Percentiles rank a stretch among this genome's conserved stretches.
Evolutionary conservation across 805 yeast species (phyloP).

Genomic region (Myxozyma mucilagina): DNA sequence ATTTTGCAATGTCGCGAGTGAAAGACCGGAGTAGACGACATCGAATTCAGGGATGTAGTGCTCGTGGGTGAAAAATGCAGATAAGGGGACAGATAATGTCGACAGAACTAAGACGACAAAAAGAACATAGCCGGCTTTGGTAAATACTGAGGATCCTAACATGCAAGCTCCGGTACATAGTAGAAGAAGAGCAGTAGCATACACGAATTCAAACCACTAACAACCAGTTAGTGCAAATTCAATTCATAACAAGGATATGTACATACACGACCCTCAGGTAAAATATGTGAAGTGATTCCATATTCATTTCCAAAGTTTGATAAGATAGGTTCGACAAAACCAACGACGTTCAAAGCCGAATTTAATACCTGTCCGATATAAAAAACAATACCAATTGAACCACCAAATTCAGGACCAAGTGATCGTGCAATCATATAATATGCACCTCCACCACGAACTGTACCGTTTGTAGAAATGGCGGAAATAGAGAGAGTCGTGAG

Average conservation of each 20-base stretch:
- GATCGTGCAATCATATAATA: slow-evolving; percentile 95
- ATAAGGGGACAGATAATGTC: slow-evolving; percentile 78
- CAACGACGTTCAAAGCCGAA: slow-evolving; percentile 87
- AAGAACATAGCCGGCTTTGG: slow-evolving; percentile 75
- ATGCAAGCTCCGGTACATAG: slow-evolving; percentile 74
- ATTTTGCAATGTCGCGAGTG: slow-evolving; percentile 61
- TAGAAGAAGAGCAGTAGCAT: slow-evolving; percentile 69
- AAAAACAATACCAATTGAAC: slow-evolving; percentile 92
- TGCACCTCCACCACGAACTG: slow-evolving; percentile 97
- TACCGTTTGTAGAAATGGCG: slow-evolving; percentile 96
- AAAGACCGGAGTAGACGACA: slow-evolving; percentile 53
- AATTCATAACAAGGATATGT: background rate
- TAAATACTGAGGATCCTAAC: slow-evolving; percentile 77
- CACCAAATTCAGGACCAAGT: slow-evolving; percentile 97
- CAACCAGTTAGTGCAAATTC: background rate
- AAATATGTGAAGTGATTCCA: slow-evolving; percentile 56
- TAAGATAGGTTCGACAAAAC: slow-evolving; percentile 86
- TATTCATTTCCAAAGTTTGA: slow-evolving; percentile 66
- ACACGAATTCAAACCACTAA: slow-evolving; percentile 64
- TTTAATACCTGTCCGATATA: slow-evolving; percentile 93
- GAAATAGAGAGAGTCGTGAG: slow-evolving; percentile 87
- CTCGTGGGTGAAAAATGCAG: slow-evolving; percentile 65
- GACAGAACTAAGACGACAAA: slow-evolving; percentile 67
- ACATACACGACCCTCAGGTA: slow-evolving; percentile 59
- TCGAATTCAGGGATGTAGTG: slow-evolving; percentile 56